Evolutionary conservation across 345 rosid genomes (phyloP).

Genomic region (Euphorbia pulcherrima): DNA sequence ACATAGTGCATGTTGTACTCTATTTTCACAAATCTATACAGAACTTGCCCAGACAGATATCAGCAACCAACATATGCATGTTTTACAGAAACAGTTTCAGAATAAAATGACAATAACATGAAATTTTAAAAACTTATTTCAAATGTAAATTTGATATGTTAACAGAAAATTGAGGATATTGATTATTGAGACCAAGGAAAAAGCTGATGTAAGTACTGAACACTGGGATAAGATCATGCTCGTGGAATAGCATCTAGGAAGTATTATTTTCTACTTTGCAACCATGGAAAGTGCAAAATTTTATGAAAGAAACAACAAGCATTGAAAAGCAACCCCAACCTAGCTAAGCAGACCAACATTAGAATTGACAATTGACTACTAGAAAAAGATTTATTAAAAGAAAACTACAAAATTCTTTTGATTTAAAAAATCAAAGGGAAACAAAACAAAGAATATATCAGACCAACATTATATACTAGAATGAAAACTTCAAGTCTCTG

Average conservation of each 20-base stretch:
- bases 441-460: not conserved
- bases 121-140: not conserved
- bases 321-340: not conserved
- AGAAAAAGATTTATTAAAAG: not conserved
- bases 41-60: not conserved
- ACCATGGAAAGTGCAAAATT: conserved; percentile 1
- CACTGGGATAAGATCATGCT: no score
- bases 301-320: not conserved
- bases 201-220: not conserved
- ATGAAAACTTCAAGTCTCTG: not conserved
- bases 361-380: not conserved
- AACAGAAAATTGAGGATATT: not conserved
- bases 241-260: not conserved
- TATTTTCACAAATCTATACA: not conserved
- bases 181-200: not conserved
- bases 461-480: not conserved
- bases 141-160: not conserved
- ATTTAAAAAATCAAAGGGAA: not conserved
- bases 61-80: not conserved
- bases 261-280: not conserved
- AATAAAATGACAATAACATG: not conserved
- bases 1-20: no score
- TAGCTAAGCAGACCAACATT: not conserved
- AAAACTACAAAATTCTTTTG: not conserved
- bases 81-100: not conserved